phyloP scores from a whole-genome alignment of 139 green algal species.

The Asterochloris erici region DNA sequence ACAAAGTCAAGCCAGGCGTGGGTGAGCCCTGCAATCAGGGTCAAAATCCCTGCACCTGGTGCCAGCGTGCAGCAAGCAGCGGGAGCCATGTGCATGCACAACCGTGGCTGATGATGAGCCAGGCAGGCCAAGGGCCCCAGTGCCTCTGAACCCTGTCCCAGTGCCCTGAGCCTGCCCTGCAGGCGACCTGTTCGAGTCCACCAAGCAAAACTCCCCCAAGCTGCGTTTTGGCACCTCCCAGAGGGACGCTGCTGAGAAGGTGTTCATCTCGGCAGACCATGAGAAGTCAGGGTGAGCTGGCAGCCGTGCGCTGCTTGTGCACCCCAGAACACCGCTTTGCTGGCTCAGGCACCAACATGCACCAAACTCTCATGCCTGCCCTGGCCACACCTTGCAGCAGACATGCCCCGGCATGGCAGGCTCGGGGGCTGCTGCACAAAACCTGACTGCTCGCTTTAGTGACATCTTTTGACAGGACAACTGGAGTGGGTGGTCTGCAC shows the following conservation, averaged over 20 bases:
- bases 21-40: conserved; percentile 3
- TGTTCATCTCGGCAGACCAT: conserved; percentile 38
- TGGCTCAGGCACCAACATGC: background rate
- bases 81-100: background rate
- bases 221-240: conserved; percentile 26
- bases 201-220: conserved; percentile 18
- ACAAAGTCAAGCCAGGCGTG: conserved; percentile 30
- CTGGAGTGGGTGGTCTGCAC: background rate
- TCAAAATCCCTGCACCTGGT: too few relatives aligned
- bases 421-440: too few relatives aligned
- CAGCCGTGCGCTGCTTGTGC: background rate
- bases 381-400: too few relatives aligned
- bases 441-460: background rate
- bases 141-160: too few relatives aligned
- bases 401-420: too few relatives aligned
- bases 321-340: background rate
- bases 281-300: conserved; percentile 28
- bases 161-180: background rate
- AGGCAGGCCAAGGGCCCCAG: too few relatives aligned
- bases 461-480: background rate
- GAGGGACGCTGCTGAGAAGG: conserved; percentile 28
- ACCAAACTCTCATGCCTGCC: background rate
- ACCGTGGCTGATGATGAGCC: background rate
- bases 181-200: conserved; percentile 30
- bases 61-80: too few relatives aligned